Evolutionary conservation across 192 early-diverging fungal species (phyloP).

Genomic region (Phycomyces blakesleeanus): DNA sequence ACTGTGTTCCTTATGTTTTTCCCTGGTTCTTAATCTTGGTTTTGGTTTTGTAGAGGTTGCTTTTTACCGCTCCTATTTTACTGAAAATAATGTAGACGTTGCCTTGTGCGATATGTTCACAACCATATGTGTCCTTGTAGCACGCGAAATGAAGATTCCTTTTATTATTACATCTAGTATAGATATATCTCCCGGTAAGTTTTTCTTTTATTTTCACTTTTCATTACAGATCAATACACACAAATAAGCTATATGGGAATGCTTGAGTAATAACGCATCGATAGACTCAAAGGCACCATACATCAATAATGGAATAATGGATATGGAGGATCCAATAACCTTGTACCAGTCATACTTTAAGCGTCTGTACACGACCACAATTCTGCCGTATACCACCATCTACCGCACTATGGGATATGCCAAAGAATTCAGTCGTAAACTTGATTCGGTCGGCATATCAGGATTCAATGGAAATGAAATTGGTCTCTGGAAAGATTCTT

Average conservation of each 20-base stretch:
- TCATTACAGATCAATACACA: not conserved
- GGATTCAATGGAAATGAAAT: not conserved
- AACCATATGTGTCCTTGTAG: slow-evolving; percentile 11
- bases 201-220: not conserved
- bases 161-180: slow-evolving; percentile 22
- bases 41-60: not conserved
- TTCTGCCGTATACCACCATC: not conserved
- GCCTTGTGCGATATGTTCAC: slow-evolving; percentile 27
- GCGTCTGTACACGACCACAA: slow-evolving; percentile 5
- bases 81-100: not conserved
- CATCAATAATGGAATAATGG: slow-evolving; percentile 6
- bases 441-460: not conserved
- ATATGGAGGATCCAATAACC: not conserved
- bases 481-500: slow-evolving; percentile 8
- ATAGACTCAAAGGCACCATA: slow-evolving; percentile 15
- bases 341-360: not conserved
- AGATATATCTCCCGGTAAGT: slow-evolving; percentile 17
- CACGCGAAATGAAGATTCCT: slow-evolving; percentile 12
- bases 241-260: too few relatives aligned
- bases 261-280: too few relatives aligned
- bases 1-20: too few relatives aligned
- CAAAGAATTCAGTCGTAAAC: not conserved
- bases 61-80: not conserved
- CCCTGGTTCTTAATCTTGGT: not conserved
- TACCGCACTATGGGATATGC: not conserved